Evolutionary conservation across 805 yeast species (phyloP).

Genomic region (Wickerhamiella shivajii): DNA sequence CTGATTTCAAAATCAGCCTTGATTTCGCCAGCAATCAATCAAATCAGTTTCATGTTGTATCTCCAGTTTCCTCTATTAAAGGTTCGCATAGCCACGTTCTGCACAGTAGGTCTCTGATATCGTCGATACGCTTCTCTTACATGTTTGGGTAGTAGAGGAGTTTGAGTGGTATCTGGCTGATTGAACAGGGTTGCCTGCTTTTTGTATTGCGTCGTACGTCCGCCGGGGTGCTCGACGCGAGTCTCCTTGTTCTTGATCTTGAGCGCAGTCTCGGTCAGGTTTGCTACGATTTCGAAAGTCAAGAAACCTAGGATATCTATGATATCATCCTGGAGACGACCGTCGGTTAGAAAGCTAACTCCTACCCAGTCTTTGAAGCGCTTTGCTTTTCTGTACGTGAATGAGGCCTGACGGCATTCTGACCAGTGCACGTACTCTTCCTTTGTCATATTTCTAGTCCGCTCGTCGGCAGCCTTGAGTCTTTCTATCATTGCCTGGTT

Average conservation of each 20-base stretch:
- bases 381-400: slow-evolving; percentile 88
- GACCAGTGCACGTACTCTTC: slow-evolving; percentile 99
- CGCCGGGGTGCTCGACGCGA: slow-evolving; percentile 6
- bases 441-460: slow-evolving; percentile 85
- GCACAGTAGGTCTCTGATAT: slow-evolving; percentile 14
- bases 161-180: slow-evolving; percentile 15
- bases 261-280: slow-evolving; percentile 83
- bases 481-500: slow-evolving; percentile 87
- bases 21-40: neutral
- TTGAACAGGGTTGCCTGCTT: slow-evolving; percentile 13
- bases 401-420: slow-evolving; percentile 94
- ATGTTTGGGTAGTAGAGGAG: slow-evolving; percentile 18
- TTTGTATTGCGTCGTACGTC: slow-evolving; percentile 5
- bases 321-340: slow-evolving; percentile 90
- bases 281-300: slow-evolving; percentile 93
- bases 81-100: slow-evolving; percentile 12
- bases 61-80: slow-evolving; percentile 14
- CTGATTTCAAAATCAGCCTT: no score
- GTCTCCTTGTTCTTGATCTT: slow-evolving; percentile 53
- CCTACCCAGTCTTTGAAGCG: slow-evolving; percentile 96
- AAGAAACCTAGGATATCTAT: slow-evolving; percentile 88
- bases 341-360: slow-evolving; percentile 64
- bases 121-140: slow-evolving; percentile 17
- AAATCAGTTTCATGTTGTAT: slow-evolving; percentile 12
- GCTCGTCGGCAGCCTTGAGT: slow-evolving; percentile 81